Base-by-base conservation (phyloP, 1,284 basidiomycete genomes). In the Cutaneotrichosporon cutaneum region DNA sequence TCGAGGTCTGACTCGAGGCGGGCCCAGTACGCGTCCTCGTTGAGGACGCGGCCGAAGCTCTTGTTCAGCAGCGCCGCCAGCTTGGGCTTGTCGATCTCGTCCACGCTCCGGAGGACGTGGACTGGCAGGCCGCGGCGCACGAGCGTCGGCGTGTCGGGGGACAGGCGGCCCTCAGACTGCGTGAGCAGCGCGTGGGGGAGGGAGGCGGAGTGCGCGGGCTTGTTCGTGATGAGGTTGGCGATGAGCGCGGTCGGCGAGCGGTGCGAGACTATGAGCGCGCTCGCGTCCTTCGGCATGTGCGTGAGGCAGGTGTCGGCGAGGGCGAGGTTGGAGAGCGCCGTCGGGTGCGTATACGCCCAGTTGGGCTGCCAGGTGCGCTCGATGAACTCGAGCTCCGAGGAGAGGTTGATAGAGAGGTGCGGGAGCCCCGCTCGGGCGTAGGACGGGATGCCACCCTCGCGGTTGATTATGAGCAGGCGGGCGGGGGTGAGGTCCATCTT, bases 211-310 rank as follows among this genome's bases (percentile, higher is more conserved):
- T 97, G 88, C 1, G 94, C 94, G 1, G 96, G 96, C 76, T 95
- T 96, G 81, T 99, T 99, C 54, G 96, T 99, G 75, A 99, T 95
- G 48, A 99, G 84, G 78, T 99, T 98, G 50, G 87, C 95, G 70
- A 99, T 98, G 64, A 99, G 86, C 2, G 91, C 92, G 61, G 90
- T 92, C 0, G 94, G 92, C 1, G 94, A 96, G 36, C 94, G 91
- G 81, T 99, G 96, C 14, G 93, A 96, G 56, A 98, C 96, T 84
- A 99, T 90, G 66, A 99, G 84, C 14, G 94, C 95, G 21, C 92
- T 95, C 3, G 94, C 92, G 1, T 90, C 87, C 13, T 89, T 86
- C 0, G 96, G 96, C 91, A 99, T 96, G 81, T 93, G 90, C 1
- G 85, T 82, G 39, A 99, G 85, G 76, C 96, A 99, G 61, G 87